Conservation (phyloP, 805 yeast genomes). For the Ogataea wickerhamii region DNA sequence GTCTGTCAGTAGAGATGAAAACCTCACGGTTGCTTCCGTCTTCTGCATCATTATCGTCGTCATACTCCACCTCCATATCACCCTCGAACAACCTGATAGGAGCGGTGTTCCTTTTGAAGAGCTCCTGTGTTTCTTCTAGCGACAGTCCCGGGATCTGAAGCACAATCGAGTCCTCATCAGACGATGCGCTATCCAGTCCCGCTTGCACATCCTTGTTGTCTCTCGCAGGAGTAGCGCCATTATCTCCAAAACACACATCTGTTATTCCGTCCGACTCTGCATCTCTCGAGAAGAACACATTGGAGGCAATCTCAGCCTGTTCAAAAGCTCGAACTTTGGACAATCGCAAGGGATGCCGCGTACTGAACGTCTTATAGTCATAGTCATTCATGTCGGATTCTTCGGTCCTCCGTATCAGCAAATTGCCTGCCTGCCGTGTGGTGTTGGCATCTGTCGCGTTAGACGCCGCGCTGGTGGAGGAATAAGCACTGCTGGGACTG, state of each 20-base stretch:
- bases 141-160: slow-evolving; percentile 16
- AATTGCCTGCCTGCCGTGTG: slow-evolving; percentile 20
- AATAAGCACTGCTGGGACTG: slow-evolving; percentile 24
- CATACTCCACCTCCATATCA: slow-evolving; percentile 10
- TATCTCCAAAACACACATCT: slow-evolving; percentile 2
- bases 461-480: slow-evolving; percentile 19
- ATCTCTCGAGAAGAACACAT: slow-evolving; percentile 27
- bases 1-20: slow-evolving; percentile 20
- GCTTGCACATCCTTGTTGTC: not conserved
- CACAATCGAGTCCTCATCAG: slow-evolving; percentile 4
- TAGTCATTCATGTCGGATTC: slow-evolving; percentile 29
- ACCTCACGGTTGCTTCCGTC: slow-evolving; percentile 8
- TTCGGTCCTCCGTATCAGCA: slow-evolving; percentile 23
- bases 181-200: not conserved
- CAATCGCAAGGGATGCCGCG: slow-evolving; percentile 31
- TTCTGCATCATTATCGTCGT: slow-evolving; percentile 5
- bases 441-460: slow-evolving; percentile 19
- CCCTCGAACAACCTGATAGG: slow-evolving; percentile 8
- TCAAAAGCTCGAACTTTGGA: slow-evolving; percentile 36
- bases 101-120: not conserved
- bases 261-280: slow-evolving; percentile 15
- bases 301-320: slow-evolving; percentile 34
- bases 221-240: not conserved
- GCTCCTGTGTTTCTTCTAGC: slow-evolving; percentile 10
- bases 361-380: slow-evolving; percentile 34